Evolutionary conservation across 2,329 filamentous ascomycete genomes (phyloP).

Genomic region (Anisogramma anomala): DNA sequence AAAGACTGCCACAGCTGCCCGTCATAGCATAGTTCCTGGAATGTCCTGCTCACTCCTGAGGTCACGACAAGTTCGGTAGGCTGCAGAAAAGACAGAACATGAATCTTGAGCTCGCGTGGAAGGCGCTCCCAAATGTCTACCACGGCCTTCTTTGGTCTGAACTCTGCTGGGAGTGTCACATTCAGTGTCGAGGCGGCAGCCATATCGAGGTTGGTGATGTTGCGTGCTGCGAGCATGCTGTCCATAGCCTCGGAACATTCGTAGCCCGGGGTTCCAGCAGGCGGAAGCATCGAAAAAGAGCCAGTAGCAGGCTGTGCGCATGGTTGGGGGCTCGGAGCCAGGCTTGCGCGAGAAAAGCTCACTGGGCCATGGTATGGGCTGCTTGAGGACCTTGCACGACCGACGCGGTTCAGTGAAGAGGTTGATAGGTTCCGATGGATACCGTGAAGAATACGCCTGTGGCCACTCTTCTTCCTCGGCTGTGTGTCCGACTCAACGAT

Average conservation of each 20-base stretch:
- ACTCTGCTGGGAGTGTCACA: slow-evolving; percentile 51
- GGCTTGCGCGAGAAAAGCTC: slow-evolving; percentile 43
- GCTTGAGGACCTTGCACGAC: slow-evolving; percentile 53
- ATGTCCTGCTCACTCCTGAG: slow-evolving; percentile 66
- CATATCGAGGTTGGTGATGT: slow-evolving; percentile 37
- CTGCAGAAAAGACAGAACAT: slow-evolving; percentile 62
- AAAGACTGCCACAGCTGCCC: slow-evolving; percentile 85
- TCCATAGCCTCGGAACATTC: slow-evolving; percentile 33
- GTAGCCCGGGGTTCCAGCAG: slow-evolving; percentile 26
- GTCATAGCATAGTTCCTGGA: slow-evolving; percentile 79
- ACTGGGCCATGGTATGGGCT: slow-evolving; percentile 52
- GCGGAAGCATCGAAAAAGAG: slow-evolving; percentile 21
- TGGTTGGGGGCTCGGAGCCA: slow-evolving; percentile 33
- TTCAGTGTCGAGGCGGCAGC: slow-evolving; percentile 25
- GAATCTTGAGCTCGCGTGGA: slow-evolving; percentile 70
- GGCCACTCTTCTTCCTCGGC: slow-evolving; percentile 50
- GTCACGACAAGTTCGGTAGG: slow-evolving; percentile 72
- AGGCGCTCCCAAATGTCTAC: slow-evolving; percentile 69
- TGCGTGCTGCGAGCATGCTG: slow-evolving; percentile 42
- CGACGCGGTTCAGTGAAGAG: slow-evolving; percentile 54
- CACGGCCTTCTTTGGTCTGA: slow-evolving; percentile 36
- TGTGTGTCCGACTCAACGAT: slow-evolving; percentile 22
- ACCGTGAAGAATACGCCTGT: slow-evolving; percentile 58
- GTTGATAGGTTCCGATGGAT: slow-evolving; percentile 76
- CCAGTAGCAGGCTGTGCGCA: slow-evolving; percentile 26